A percentile compares a stretch with the other conserved stretches of the same genome.
Evolutionary conservation across 148 eudicot species (phyloP).

Genomic region (Mesembryanthemum crystallinum): DNA sequence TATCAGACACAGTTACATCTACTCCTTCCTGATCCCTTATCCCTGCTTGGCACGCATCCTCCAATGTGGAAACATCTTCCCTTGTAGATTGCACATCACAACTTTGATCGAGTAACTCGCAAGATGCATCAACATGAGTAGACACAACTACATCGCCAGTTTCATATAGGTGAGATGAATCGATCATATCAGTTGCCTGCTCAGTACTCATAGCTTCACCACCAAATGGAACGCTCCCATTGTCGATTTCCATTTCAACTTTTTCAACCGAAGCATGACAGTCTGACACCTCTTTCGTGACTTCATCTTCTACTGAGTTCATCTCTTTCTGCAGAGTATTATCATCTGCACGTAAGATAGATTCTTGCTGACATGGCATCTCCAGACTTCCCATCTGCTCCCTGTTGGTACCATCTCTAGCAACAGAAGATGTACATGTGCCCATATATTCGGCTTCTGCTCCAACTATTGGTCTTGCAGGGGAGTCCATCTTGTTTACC

Average conservation of each 20-base stretch:
- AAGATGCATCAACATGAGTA: constrained; percentile 28
- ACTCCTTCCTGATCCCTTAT: constrained; percentile 20
- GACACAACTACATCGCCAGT: constrained; percentile 22
- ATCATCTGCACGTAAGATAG: constrained; percentile 18
- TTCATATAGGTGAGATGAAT: constrained; percentile 23
- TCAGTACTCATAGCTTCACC: constrained; percentile 33
- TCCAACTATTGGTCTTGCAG: constrained; percentile 22
- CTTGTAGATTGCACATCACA: constrained; percentile 22
- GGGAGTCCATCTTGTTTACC: constrained; percentile 25
- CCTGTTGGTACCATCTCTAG: constrained; percentile 21
- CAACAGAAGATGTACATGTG: constrained; percentile 20
- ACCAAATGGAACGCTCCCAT: constrained; percentile 22
- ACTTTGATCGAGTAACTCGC: constrained; percentile 29
- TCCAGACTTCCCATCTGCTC: constrained; percentile 18
- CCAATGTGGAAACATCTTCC: constrained; percentile 31
- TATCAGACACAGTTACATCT: constrained; percentile 18
- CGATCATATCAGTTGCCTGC: constrained; percentile 26
- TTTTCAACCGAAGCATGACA: constrained; percentile 22
- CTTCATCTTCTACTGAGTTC: constrained; percentile 27
- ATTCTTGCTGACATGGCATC: constrained; percentile 24
- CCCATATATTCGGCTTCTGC: constrained; percentile 32
- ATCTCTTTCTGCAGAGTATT: constrained; percentile 18
- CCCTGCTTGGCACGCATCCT: constrained; percentile 28
- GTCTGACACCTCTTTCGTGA: constrained; percentile 26
- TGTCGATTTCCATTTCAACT: constrained; percentile 29